These are phyloP conservation scores for Podosphaera fusca DNA, from an alignment of 2,329 filamentous ascomycete species.

Conservation along the genomic window DNA sequence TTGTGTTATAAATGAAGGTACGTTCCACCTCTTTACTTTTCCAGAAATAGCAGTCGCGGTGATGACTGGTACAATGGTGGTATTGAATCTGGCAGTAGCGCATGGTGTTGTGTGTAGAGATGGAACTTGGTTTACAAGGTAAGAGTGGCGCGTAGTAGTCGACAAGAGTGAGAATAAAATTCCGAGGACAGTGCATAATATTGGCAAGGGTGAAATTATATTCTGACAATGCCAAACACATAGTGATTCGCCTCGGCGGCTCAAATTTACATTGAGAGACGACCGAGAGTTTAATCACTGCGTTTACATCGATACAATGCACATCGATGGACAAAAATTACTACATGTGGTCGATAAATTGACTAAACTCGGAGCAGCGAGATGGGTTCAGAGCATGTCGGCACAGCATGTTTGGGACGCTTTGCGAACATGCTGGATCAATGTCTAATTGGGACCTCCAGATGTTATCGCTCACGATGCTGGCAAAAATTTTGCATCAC, in stretches of 20 bases:
- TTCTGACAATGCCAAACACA: background rate
- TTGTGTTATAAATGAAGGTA: too few species aligned
- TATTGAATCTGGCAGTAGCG: too few species aligned
- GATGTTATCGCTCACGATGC: background rate
- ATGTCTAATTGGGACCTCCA: slow-evolving; percentile 2
- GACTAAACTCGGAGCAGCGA: background rate
- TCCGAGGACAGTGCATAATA: too few species aligned
- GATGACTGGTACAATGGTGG: too few species aligned
- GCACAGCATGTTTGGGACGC: background rate
- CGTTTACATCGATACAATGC: slow-evolving; percentile 1
- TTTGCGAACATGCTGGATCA: slow-evolving; percentile 1
- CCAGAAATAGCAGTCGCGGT: too few species aligned
- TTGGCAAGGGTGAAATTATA: too few species aligned
- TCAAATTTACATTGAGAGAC: background rate
- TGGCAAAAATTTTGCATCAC: slow-evolving; percentile 2
- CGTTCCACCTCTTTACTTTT: too few species aligned
- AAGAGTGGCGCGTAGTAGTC: too few species aligned
- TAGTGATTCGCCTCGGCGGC: background rate
- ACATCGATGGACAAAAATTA: background rate
- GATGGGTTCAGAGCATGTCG: background rate
- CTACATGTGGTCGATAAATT: slow-evolving; percentile 2
- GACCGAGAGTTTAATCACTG: slow-evolving; percentile 1
- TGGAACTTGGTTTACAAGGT: too few species aligned
- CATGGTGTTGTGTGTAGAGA: too few species aligned
- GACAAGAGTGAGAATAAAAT: too few species aligned